Conservation (phyloP, 441 rosid genomes). For the Populus tomentosa region DNA sequence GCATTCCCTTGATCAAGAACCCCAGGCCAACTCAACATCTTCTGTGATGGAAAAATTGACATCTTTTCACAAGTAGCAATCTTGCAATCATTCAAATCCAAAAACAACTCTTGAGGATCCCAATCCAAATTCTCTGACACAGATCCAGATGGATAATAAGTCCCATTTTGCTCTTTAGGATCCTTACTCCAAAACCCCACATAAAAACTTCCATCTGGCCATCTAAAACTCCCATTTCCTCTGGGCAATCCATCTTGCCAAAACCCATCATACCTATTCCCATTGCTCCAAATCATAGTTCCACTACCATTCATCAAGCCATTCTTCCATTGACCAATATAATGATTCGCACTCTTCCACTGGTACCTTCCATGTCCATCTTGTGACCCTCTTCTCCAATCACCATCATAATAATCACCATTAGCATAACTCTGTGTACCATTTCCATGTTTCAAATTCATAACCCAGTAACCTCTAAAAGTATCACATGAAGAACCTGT, state of each 20-base stretch:
- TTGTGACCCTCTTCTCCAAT: conserved; percentile 76
- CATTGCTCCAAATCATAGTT: conserved; percentile 71
- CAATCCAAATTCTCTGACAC: conserved; percentile 48
- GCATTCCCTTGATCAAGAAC: conserved; percentile 21
- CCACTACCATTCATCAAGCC: conserved; percentile 80
- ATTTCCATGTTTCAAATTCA: conserved; percentile 81
- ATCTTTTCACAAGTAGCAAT: conserved; percentile 55
- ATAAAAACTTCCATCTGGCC: conserved; percentile 76
- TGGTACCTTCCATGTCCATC: conserved; percentile 87
- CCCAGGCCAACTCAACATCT: conserved; percentile 54
- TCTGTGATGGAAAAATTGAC: conserved; percentile 73
- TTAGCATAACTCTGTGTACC: conserved; percentile 59
- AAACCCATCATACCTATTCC: conserved; percentile 82
- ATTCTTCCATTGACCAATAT: conserved; percentile 77
- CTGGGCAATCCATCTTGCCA: conserved; percentile 91
- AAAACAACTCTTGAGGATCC: conserved; percentile 67
- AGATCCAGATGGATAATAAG: conserved; percentile 67
- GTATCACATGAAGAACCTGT: conserved; percentile 61
- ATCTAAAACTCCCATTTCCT: conserved; percentile 76
- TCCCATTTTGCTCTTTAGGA: conserved; percentile 67
- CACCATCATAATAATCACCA: conserved; percentile 84
- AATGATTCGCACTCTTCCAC: conserved; percentile 78
- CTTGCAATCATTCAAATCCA: conserved; percentile 48
- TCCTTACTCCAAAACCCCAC: conserved; percentile 91
- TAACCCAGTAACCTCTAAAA: conserved; percentile 76